phyloP scores from a whole-genome alignment of 108 stramenopile genomes.

The Nannochloropsis salina region DNA sequence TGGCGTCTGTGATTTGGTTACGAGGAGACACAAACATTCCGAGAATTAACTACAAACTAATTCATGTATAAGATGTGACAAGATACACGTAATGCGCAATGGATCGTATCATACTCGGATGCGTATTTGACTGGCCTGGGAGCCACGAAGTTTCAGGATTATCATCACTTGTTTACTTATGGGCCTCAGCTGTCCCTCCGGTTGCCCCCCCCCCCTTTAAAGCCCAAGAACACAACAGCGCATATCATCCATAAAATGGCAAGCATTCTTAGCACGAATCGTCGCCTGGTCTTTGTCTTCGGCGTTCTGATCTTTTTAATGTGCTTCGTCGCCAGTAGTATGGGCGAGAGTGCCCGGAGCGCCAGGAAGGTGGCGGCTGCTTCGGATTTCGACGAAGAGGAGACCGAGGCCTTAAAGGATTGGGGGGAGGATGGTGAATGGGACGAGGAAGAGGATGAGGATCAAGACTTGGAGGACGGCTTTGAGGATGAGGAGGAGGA shows the following conservation, averaged over 20 bases:
- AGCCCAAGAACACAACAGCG: too few species aligned
- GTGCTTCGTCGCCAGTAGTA: not conserved
- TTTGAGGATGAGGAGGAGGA: not conserved
- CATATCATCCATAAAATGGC: not conserved
- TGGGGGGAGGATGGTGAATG: not conserved
- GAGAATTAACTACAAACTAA: too few species aligned
- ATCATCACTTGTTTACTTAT: too few species aligned
- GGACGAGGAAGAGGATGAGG: not conserved
- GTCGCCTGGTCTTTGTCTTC: not conserved
- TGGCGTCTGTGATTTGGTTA: too few species aligned
- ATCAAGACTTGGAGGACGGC: not conserved
- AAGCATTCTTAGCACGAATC: not conserved
- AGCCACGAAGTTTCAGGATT: too few species aligned
- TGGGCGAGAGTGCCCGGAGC: not conserved
- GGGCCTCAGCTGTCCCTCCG: too few species aligned
- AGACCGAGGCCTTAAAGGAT: not conserved
- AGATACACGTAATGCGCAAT: too few species aligned
- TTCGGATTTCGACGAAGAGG: not conserved
- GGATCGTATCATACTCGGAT: too few species aligned
- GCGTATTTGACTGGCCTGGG: too few species aligned
- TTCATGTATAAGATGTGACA: too few species aligned
- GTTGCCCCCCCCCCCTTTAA: too few species aligned
- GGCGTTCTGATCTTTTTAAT: not conserved
- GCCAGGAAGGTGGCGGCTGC: not conserved
- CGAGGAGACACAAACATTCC: too few species aligned